Evolutionary conservation across 768 basidiomycete species (phyloP).

Genomic region (Russula sp.): DNA sequence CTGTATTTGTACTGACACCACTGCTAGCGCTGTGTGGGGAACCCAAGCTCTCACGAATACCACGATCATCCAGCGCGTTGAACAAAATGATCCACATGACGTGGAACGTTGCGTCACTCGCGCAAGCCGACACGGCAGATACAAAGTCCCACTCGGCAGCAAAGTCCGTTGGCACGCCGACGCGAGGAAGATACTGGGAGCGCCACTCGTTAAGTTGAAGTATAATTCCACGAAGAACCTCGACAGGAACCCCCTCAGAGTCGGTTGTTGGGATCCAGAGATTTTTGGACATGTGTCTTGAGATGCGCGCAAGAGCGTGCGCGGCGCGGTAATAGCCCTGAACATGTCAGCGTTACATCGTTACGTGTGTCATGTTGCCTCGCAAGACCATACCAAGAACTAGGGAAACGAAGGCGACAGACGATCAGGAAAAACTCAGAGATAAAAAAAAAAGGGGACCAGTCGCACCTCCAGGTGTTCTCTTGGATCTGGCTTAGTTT

Average conservation of each 20-base stretch:
- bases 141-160: slow-evolving; percentile 89
- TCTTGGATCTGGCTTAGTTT: slow-evolving; percentile 39
- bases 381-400: slow-evolving; percentile 54
- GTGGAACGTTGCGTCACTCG: slow-evolving; percentile 86
- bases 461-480: slow-evolving; percentile 68
- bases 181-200: slow-evolving; percentile 61
- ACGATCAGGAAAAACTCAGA: slow-evolving; percentile 7
- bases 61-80: slow-evolving; percentile 78
- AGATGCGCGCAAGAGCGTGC: slow-evolving; percentile 75
- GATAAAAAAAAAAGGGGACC: not conserved
- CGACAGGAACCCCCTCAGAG: slow-evolving; percentile 67
- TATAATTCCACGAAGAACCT: slow-evolving; percentile 51
- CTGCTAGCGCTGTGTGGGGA: slow-evolving; percentile 33
- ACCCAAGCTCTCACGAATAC: slow-evolving; percentile 63
- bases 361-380: slow-evolving; percentile 5
- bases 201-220: slow-evolving; percentile 62
- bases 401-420: slow-evolving; percentile 25
- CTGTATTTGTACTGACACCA: slow-evolving; percentile 26
- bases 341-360: slow-evolving; percentile 15
- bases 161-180: slow-evolving; percentile 84
- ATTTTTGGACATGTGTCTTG: slow-evolving; percentile 71
- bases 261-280: slow-evolving; percentile 77
- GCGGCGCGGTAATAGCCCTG: slow-evolving; percentile 82
- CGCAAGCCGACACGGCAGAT: slow-evolving; percentile 62
- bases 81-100: slow-evolving; percentile 86